These are phyloP conservation scores for Kwoniella shivajii DNA, from an alignment of 1,284 basidiomycete genomes.

Conservation along the genomic window DNA sequence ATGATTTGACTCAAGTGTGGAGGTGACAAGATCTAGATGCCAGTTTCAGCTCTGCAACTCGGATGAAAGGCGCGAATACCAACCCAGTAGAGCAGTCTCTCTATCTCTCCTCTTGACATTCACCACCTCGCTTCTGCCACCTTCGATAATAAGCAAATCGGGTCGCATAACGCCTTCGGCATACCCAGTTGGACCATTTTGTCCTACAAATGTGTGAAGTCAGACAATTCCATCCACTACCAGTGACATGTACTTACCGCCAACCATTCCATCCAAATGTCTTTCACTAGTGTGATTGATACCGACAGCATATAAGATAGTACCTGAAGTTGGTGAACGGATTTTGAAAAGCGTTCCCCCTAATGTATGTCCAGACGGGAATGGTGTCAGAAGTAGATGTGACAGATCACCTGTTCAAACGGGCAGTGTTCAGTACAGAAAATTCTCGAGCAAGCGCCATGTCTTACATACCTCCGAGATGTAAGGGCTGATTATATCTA, in stretches of 20 bases:
- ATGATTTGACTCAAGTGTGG: conserved; percentile 73
- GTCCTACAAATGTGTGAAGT: conserved; percentile 16
- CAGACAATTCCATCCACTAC: conserved; percentile 41
- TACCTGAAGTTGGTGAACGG: conserved; percentile 92
- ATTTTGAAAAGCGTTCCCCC: conserved; percentile 99
- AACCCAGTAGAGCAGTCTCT: conserved; percentile 84
- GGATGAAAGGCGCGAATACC: no score
- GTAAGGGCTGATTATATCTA: conserved; percentile 92
- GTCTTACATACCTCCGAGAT: conserved; percentile 75
- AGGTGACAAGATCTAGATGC: conserved; percentile 81
- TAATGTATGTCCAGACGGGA: conserved; percentile 92
- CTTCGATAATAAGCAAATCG: conserved; percentile 91
- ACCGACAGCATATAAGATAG: conserved; percentile 92
- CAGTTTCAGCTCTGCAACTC: no score
- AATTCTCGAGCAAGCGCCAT: no score
- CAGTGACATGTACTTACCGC: conserved; percentile 32
- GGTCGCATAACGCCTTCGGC: conserved; percentile 80
- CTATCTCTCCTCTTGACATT: conserved; percentile 89
- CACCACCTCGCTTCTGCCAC: conserved; percentile 75
- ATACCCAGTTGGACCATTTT: conserved; percentile 58
- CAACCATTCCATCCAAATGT: conserved; percentile 90
- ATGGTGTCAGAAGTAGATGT: conserved; percentile 86
- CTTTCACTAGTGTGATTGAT: conserved; percentile 97
- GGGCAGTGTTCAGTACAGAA: conserved; percentile 1
- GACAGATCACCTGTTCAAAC: conserved; percentile 42